These are phyloP conservation scores for Arthroderma sp. DNA, from an alignment of 2,329 filamentous ascomycete genomes.

Conservation along the genomic window DNA sequence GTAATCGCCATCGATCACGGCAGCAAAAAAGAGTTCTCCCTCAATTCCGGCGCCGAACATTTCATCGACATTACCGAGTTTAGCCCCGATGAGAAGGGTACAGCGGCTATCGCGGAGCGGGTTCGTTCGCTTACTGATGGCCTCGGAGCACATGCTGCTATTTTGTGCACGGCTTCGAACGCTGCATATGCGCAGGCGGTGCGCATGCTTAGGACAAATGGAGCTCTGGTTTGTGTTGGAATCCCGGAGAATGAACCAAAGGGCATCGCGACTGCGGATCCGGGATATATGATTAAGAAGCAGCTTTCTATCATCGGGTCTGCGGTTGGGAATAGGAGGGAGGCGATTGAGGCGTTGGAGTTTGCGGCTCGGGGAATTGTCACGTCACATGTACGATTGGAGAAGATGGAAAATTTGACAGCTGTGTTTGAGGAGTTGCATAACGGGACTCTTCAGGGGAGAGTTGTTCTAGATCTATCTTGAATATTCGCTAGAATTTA, in stretches of 20 bases:
- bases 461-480: slow-evolving; percentile 35
- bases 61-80: slow-evolving; percentile 50
- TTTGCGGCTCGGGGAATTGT: slow-evolving; percentile 37
- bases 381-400: slow-evolving; percentile 31
- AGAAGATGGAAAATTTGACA: slow-evolving; percentile 36
- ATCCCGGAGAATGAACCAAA: slow-evolving; percentile 35
- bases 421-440: slow-evolving; percentile 35
- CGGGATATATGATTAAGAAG: slow-evolving; percentile 28
- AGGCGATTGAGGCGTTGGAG: slow-evolving; percentile 37
- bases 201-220: slow-evolving; percentile 36
- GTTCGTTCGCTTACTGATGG: slow-evolving; percentile 42
- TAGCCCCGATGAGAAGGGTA: slow-evolving; percentile 32
- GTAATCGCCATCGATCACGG: slow-evolving; percentile 54
- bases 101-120: slow-evolving; percentile 36
- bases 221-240: slow-evolving; percentile 40
- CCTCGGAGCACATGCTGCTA: slow-evolving; percentile 48
- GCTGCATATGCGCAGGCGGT: slow-evolving; percentile 38
- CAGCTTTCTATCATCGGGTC: slow-evolving; percentile 38
- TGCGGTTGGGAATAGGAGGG: slow-evolving; percentile 38
- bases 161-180: slow-evolving; percentile 43
- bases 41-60: slow-evolving; percentile 50
- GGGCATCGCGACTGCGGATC: slow-evolving; percentile 34
- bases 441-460: slow-evolving; percentile 31
- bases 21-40: slow-evolving; percentile 46
- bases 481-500: background rate